Conservation (phyloP, 2,329 filamentous ascomycete genomes). For the Blastomyces emzantsi region DNA sequence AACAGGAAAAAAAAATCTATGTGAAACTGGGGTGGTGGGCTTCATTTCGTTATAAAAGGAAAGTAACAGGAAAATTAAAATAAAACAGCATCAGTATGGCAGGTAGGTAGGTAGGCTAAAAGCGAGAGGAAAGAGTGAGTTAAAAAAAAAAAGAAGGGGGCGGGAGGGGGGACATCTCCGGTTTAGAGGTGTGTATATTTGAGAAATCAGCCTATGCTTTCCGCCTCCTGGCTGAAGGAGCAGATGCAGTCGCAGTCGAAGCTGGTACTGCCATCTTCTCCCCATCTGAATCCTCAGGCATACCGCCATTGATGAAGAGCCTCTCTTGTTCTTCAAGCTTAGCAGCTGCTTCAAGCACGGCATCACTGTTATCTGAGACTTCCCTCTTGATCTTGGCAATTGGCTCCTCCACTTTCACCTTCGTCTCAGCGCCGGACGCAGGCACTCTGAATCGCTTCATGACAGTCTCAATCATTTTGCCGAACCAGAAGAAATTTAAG, state of each 20-base stretch:
- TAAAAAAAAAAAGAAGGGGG: neutral
- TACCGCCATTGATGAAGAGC: conserved; percentile 16
- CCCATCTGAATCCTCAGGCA: conserved; percentile 1
- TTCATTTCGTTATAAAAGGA: neutral
- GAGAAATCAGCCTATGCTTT: conserved; percentile 2
- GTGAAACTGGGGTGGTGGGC: neutral
- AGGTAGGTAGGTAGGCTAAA: neutral
- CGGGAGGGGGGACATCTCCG: no score
- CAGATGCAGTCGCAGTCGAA: neutral
- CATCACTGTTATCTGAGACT: conserved; percentile 23
- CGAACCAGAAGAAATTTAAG: conserved; percentile 58
- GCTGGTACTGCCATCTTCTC: neutral
- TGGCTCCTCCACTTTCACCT: conserved; percentile 19
- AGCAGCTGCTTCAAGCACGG: conserved; percentile 27
- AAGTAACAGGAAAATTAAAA: neutral
- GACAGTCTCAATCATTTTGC: conserved; percentile 58
- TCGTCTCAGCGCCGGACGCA: conserved; percentile 11
- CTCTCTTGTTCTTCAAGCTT: conserved; percentile 16
- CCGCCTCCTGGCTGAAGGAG: conserved; percentile 3
- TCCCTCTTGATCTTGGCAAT: conserved; percentile 21
- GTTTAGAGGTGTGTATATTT: neutral
- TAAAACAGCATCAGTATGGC: neutral
- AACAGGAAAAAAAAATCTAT: neutral
- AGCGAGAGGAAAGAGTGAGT: neutral
- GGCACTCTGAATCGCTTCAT: conserved; percentile 49